Evolutionary conservation across 2,329 filamentous ascomycete genomes (phyloP), one percentile per base, ranked within the genome.

Genomic region (Epichloe elymi): DNA sequence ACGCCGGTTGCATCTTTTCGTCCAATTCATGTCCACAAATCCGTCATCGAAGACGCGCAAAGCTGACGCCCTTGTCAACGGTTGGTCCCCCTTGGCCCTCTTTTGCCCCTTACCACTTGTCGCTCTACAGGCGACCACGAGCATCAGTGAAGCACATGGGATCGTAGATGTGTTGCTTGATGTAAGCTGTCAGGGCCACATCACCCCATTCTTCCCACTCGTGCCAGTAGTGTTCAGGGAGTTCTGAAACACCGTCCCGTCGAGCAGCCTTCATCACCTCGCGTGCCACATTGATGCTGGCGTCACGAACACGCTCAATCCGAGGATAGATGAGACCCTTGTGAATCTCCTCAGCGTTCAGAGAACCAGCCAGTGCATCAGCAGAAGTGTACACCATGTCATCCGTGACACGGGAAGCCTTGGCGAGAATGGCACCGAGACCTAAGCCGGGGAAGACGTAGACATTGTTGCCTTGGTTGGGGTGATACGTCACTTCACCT

Each of bases 361-460:
- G 78, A 36, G 85, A 83, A 53, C 81, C 82, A 15, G 88, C 80
- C 19, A 97, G 79, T 4, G 88, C 85, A 40, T 85, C 83, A 30
- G 88, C 93, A 35, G 90, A 91, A 47, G 86, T 89, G 72, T 97
- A 97, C 63, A 98, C 89, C 93, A 98, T 98, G 68, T 85, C 81
- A 66, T 96, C 88, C 5, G 91, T 97, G 58, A 97, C 77, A 60
- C 82, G 82, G 57, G 86, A 83, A 12, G 89, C 80, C 75, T 96
- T 94, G 71, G 85, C 83, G 46, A 97, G 79, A 64, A 97, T 96
- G 57, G 91, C 86, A 54, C 90, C 93, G 33, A 97, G 82, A 52
- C 93, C 93, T 53, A 97, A 86, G 62, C 91, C 93, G 0, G 93
- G 93, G 82, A 98, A 98, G 55, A 98, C 87, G 66, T 96, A 96